Base-by-base conservation (phyloP, 306 rosid species). In the Sicyos edulis region DNA sequence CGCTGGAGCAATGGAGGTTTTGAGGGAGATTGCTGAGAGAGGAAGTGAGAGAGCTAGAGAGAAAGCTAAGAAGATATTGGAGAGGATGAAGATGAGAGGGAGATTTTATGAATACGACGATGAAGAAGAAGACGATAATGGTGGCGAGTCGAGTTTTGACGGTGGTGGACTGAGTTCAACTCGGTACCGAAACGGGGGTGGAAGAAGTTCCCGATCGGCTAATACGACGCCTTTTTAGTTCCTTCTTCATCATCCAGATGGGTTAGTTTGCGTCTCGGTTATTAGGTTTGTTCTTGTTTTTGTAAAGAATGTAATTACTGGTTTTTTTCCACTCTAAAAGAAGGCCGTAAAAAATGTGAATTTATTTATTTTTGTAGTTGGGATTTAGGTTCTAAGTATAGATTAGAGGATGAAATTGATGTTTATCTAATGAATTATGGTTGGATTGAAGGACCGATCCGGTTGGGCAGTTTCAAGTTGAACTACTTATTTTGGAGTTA, bases 21-120 rank as follows among this genome's bases (percentile, higher is more conserved):
- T 91, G 80, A 80, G 79, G 76, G 88, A 82, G 78, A 61, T 92
- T 3, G 93, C 84, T 16, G 88, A 86, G 67, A 87, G 78, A 2
- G 97, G 96, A 6, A 91, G 92, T 7, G 96, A 87, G 70, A 83
- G 99, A 42, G 99, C 96, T 0, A 76, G 88, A 60, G 97, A 83
- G 85, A 93, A 86, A 75, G 99, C 92, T 0, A 87, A 61, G 80
- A 85, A 80, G 79, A 70, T 92, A 51, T 53, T 90, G 90, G 79
- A 78, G 85, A 83, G 61, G 83, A 75, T 92, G 96, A 83, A 85
- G 60, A 54, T 15, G 53, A 37, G 52, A 26, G 67, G 76, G 32
- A 72, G 13, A 21, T 34, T 8, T 16, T 37, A 1, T 19, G 71
- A 11, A 45, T 26, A 26, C 29, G 32, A 14, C 22, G 76, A 17